Base-by-base conservation (phyloP, 768 basidiomycete genomes). In the Lactarius psammicola region DNA sequence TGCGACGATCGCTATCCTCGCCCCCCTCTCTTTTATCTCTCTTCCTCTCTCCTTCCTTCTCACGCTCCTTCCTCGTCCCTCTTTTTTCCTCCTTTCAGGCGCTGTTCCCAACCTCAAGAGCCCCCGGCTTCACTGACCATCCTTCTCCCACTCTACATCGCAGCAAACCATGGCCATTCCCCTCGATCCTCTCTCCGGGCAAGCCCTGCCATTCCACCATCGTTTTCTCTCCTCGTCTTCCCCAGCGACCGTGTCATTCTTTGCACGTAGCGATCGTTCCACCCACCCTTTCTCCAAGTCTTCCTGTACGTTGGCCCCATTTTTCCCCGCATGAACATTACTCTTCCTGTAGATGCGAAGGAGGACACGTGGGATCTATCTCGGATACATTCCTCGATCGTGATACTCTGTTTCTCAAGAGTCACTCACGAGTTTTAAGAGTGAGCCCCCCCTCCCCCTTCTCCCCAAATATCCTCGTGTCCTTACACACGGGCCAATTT, bases 341-440 rank as follows among this genome's bases (percentile, higher is more conserved):
- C 15, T 54, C 15, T 30, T 31, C 18, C 54, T 31, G 30, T 18
- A 64, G 63, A 30, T 26, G 49, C 4, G n/a, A 26, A 15, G 1
- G 30, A 17, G 13, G 34, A 15, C 28, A 49, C 51, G 17, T 56
- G 17, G 2, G 20, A 53, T 28, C 33, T 31, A 20, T 40, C 56
- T 11, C 13, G n/a, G 30, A 26, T 44, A 5, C 38, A 2, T 13
- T 44, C 30, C 33, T 44, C 2, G 49, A 53, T 30, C 62, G 38
- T 36, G 70, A 66, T 65, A 67, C 65, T 54, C 44, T 20, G 4
- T 67, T 69, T 38, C 33, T 53, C 28, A 26, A n/a, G 9, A 63
- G 42, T 26, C 49, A 23, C 7, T 69, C 68, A 11, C 61, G 66
- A 2, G 65, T 69, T 42, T 33, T 69, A 34, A 68, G 42, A 34